Base-by-base conservation (phyloP, 495 filamentous ascomycete genomes). In the Neurospora terricola region DNA sequence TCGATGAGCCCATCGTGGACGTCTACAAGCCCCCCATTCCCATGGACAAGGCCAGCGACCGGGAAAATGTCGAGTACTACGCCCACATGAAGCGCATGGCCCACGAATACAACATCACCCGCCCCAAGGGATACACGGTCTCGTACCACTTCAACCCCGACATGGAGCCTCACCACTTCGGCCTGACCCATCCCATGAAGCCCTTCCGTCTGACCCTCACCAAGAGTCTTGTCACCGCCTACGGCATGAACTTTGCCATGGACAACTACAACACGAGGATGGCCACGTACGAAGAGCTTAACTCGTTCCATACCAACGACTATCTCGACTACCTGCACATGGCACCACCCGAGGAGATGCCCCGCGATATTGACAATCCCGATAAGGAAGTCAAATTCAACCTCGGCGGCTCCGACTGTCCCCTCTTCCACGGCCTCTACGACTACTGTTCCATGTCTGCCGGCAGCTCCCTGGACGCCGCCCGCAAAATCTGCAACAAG, bases 61-160 rank as follows among this genome's bases (percentile, higher is more conserved):
- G 78, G 72, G 86, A 85, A 84, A 92, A 84, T 83, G 91, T 79
- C 81, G 82, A 77, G 69, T 90, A 85, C 85, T 89, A 85, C 81
- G 87, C 78, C 87, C 84, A 91, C 81, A 89, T 92, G 79, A 86
- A 88, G 75, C 81, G 86, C 71, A 87, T 91, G 78, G 90, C 91
- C 40, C 86, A 91, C 73, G 86, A 89, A 74, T 91, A 93, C 85
- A 89, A 88, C 79, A 93, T 97, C 76, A 85, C 87, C 45, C 88
- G 89, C 8, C 94, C 94, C 0, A 87, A 91, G 77, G 94, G 93
- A 80, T 92, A 93, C 80, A 92, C 84, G 34, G 94, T 99, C n/a
- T 98, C 96, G 48, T 98, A 92, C 86, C 96, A 99, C 81, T 92
- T 93, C 79, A 97, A 97, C 79, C 90, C 94, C n/a, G 89, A 92